phyloP scores from a whole-genome alignment of 768 basidiomycete species.

The Termitomyces sp. region DNA sequence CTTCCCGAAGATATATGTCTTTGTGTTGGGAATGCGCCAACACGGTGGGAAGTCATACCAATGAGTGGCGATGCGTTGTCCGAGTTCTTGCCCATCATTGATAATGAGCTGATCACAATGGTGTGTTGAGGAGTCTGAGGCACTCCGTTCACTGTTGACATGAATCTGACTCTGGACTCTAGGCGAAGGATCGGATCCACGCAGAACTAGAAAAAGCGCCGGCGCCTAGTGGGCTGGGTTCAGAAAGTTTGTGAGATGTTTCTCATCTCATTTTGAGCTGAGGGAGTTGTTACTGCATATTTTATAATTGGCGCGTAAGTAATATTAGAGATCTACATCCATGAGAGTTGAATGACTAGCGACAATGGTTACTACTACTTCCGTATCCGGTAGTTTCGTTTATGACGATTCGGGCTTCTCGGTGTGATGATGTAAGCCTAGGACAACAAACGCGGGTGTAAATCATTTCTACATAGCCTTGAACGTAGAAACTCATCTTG shows the following conservation, averaged over 20 bases:
- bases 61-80: conserved; percentile 42
- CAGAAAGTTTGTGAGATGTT: conserved; percentile 8
- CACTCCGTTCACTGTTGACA: background rate
- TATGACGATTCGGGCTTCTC: too few relatives aligned
- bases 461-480: too few relatives aligned
- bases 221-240: background rate
- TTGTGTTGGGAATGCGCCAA: conserved; percentile 71
- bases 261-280: background rate
- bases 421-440: too few relatives aligned
- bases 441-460: too few relatives aligned
- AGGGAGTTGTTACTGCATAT: background rate
- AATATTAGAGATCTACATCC: too few relatives aligned
- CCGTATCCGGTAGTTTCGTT: too few relatives aligned
- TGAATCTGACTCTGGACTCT: background rate
- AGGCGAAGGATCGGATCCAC: conserved; percentile 12
- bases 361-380: too few relatives aligned
- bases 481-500: too few relatives aligned
- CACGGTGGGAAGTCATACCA: conserved; percentile 66
- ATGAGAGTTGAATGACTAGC: too few relatives aligned
- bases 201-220: conserved; percentile 11
- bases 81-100: conserved; percentile 63
- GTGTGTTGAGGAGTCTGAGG: conserved; percentile 18
- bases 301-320: too few relatives aligned
- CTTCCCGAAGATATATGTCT: conserved; percentile 80
- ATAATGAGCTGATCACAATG: conserved; percentile 53